phyloP scores from a whole-genome alignment of 352 stramenopile species.

The Globisporangium paddicum region DNA sequence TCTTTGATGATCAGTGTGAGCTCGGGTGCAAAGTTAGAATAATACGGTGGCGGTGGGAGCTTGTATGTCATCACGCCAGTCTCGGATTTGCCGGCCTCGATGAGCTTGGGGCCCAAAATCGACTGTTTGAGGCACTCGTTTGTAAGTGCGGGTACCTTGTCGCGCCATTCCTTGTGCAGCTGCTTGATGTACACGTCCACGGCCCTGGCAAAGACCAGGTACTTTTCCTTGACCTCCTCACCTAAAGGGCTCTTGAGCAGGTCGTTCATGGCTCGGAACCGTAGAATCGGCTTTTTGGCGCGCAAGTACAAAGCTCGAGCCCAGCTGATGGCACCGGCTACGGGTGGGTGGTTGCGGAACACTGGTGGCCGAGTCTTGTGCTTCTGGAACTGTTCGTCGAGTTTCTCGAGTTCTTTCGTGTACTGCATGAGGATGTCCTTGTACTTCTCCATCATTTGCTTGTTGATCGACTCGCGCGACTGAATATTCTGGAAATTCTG shows the following conservation, averaged over 20 bases:
- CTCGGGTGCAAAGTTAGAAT: slow-evolving; percentile 92
- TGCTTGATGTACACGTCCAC: slow-evolving; percentile 93
- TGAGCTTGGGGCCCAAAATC: slow-evolving; percentile 83
- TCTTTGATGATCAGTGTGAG: slow-evolving; percentile 95
- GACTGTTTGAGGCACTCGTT: slow-evolving; percentile 93
- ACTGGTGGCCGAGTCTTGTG: slow-evolving; percentile 81
- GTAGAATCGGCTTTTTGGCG: slow-evolving; percentile 93
- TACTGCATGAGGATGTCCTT: slow-evolving; percentile 97
- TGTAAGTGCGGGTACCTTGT: slow-evolving; percentile 79
- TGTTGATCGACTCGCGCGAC: slow-evolving; percentile 94
- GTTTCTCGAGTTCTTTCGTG: slow-evolving; percentile 92
- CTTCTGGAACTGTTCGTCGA: slow-evolving; percentile 88
- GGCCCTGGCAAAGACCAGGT: slow-evolving; percentile 90
- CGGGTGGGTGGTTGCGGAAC: slow-evolving; percentile 93
- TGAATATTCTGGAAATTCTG: slow-evolving; percentile 97
- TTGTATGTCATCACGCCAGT: slow-evolving; percentile 75
- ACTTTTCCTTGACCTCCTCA: slow-evolving; percentile 93
- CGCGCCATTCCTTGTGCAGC: slow-evolving; percentile 92
- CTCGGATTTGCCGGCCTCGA: slow-evolving; percentile 73
- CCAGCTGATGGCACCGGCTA: slow-evolving; percentile 83
- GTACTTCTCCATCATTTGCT: slow-evolving; percentile 96
- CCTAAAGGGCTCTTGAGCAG: slow-evolving; percentile 88
- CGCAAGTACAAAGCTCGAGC: slow-evolving; percentile 83
- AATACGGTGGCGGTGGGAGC: slow-evolving; percentile 89
- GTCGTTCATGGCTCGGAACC: slow-evolving; percentile 92